These are phyloP conservation scores for Cylindrodendrum hubeiense DNA, from an alignment of 2,329 filamentous ascomycete species.

Conservation along the genomic window DNA sequence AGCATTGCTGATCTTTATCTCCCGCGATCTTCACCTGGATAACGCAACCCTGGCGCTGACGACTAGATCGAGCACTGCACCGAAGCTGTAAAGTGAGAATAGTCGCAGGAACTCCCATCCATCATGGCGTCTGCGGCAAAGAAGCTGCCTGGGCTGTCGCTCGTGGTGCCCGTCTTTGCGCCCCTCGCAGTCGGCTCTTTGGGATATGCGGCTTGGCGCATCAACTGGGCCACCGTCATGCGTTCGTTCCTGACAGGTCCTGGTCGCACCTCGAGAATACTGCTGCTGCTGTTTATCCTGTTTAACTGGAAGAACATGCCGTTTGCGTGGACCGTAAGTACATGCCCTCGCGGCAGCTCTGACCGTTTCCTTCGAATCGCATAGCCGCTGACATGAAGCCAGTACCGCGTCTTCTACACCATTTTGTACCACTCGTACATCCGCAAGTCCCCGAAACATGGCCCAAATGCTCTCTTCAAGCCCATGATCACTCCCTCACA, in stretches of 20 bases:
- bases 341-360: neutral
- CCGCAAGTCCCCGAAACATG: conserved; percentile 61
- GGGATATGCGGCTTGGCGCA: conserved; percentile 61
- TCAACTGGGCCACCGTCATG: conserved; percentile 56
- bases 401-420: conserved; percentile 71
- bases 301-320: conserved; percentile 82
- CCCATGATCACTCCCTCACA: conserved; percentile 76
- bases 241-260: conserved; percentile 65
- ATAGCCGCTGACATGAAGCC: conserved; percentile 8
- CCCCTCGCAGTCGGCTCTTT: conserved; percentile 56
- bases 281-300: conserved; percentile 67
- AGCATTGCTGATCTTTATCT: neutral
- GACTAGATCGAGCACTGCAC: neutral
- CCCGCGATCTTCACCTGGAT: neutral
- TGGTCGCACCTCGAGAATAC: conserved; percentile 64
- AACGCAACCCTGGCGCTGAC: neutral
- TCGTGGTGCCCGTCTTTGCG: conserved; percentile 55
- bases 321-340: conserved; percentile 79
- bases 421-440: conserved; percentile 67
- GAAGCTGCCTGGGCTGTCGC: conserved; percentile 50
- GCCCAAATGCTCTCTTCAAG: conserved; percentile 77
- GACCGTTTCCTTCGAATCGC: neutral
- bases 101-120: conserved; percentile 3
- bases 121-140: conserved; percentile 50
- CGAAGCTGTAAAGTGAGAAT: neutral